Evolutionary conservation across 202 grass and related monocot species (phyloP).

Genomic region (Setaria viridis): DNA sequence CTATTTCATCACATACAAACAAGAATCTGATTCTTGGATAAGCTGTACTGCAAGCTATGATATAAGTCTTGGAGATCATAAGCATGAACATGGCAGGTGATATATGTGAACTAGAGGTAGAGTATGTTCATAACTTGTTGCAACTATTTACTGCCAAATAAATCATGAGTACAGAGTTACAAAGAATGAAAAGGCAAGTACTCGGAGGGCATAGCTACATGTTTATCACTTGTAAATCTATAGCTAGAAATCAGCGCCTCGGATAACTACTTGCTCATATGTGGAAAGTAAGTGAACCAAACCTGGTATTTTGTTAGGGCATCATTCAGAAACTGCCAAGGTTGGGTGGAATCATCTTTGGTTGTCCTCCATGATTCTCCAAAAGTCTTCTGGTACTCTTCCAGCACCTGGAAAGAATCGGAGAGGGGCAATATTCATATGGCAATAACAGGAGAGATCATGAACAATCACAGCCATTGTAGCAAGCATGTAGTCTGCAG

Average conservation of each 20-base stretch:
- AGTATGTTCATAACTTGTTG: background rate
- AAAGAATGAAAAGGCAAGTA: background rate
- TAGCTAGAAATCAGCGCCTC: too few species aligned
- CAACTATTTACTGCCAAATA: background rate
- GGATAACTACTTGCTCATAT: too few species aligned
- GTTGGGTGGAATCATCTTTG: conserved; percentile 47
- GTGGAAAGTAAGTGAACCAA: background rate
- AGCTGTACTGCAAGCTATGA: background rate
- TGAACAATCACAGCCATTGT: background rate
- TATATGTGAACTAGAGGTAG: background rate
- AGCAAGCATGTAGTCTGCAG: background rate
- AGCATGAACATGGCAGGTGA: background rate
- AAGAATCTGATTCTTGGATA: background rate
- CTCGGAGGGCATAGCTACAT: background rate
- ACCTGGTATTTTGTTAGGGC: conserved; percentile 75
- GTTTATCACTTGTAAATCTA: background rate
- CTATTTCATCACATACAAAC: background rate
- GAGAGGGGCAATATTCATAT: background rate
- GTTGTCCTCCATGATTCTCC: conserved; percentile 57
- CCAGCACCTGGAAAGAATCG: conserved; percentile 43
- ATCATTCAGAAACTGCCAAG: conserved; percentile 65
- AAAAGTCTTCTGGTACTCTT: conserved; percentile 73
- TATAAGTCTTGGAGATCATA: background rate
- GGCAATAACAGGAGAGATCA: too few species aligned
- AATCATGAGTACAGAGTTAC: background rate